Base-by-base conservation (phyloP, 345 rosid species). In the Trapa incisa region DNA sequence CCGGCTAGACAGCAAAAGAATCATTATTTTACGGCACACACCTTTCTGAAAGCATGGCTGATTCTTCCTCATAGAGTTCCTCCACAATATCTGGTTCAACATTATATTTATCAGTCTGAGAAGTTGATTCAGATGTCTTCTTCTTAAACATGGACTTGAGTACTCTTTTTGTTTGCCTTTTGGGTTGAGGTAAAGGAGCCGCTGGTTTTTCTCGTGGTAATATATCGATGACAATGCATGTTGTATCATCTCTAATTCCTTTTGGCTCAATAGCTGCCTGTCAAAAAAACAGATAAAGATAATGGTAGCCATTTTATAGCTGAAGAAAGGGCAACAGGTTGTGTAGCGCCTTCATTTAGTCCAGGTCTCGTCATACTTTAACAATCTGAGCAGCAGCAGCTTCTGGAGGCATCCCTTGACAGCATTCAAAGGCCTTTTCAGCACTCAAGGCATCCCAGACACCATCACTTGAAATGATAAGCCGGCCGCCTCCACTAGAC, bases 11-110 rank as follows among this genome's bases (percentile, higher is more conserved):
- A 45, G 48, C 7, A 45, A 7, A 11, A 45, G 48, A 45, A 45
- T 45, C 48, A 45, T 41, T 0, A 7, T 45, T 7, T 7, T 35
- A 45, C 48, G 73, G 74, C 70, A 72, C 82, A 80, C 65, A 94
- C 99, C 99, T 85, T 75, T 95, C 96, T 71, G 99, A 89, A 75
- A 95, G 99, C 89, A 84, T 84, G 64, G 97, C 97, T 39, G 99
- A 95, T 72, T 96, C 99, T 50, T 91, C 96, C 80, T 95, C 99
- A 68, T 79, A 87, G 32, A 95, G 64, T 81, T 95, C 97, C 82
- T 89, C 97, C 62, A 95, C 89, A 41, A 83, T 78, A 76, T 95
- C 96, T 70, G 91, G 96, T 71, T 91, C 88, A 47, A 73, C 67
- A 66, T 79, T 82, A 72, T 86, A 91, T 77, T 80, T 85, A 70